Percentiles rank a stretch among this genome's conserved stretches.
These are phyloP conservation scores for Geotrichum reessii DNA, from an alignment of 1,139 yeast genomes.

Conservation along the genomic window DNA sequence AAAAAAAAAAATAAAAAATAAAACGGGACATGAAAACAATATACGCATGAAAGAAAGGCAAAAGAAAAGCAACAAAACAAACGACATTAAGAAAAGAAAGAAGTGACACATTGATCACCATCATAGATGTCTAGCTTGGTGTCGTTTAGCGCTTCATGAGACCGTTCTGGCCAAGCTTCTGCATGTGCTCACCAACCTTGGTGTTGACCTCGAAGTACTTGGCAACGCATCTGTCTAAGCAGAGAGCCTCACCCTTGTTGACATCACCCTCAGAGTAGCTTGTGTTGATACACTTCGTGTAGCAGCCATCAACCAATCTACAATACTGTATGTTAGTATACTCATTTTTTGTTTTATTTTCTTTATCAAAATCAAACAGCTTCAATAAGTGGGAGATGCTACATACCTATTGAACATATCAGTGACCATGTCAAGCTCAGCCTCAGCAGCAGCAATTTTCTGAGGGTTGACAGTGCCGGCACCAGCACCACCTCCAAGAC, in stretches of 20 bases:
- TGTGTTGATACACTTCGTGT: conserved; percentile 71
- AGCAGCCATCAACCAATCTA: conserved; percentile 71
- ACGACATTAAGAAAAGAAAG: background rate
- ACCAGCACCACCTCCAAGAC: conserved; percentile 60
- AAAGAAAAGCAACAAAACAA: background rate
- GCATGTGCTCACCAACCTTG: conserved; percentile 74
- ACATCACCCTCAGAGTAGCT: conserved; percentile 73
- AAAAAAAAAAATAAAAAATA: background rate
- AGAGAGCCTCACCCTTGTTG: conserved; percentile 76
- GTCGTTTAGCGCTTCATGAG: conserved; percentile 25
- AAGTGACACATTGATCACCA: background rate
- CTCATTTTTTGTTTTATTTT: background rate
- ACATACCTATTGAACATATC: conserved; percentile 74
- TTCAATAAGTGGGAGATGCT: conserved; percentile 32
- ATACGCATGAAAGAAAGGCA: background rate
- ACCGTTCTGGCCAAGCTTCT: conserved; percentile 31
- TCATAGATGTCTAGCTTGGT: background rate
- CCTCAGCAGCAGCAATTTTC: conserved; percentile 67
- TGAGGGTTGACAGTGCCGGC: conserved; percentile 36
- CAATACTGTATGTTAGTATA: conserved; percentile 38
- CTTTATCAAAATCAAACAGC: too few species aligned
- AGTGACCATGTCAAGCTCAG: conserved; percentile 91
- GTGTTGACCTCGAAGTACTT: conserved; percentile 95
- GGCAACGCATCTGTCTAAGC: conserved; percentile 96
- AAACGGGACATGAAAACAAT: background rate